phyloP scores from a whole-genome alignment of 306 rosid species.

The Macrotyloma uniflorum region DNA sequence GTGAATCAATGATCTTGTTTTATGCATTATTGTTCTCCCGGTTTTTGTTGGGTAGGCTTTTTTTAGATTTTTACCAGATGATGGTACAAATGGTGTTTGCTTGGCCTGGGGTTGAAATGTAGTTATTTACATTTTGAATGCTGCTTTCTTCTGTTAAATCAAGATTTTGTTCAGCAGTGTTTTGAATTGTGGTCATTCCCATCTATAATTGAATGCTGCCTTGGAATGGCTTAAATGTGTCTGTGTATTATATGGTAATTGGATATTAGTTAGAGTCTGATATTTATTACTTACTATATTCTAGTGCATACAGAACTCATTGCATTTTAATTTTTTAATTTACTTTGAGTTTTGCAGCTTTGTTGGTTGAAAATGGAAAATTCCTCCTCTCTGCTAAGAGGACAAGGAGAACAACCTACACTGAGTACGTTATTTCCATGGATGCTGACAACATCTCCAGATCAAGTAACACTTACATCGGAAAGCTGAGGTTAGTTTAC shows the following conservation, averaged over 20 bases:
- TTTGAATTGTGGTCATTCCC: background rate
- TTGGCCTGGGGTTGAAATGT: background rate
- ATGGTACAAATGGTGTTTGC: background rate
- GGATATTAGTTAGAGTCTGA: background rate
- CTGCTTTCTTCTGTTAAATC: background rate
- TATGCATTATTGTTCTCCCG: background rate
- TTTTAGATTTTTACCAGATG: background rate
- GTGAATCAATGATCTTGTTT: background rate
- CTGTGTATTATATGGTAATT: background rate
- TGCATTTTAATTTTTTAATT: background rate
- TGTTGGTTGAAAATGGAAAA: conserved; percentile 88
- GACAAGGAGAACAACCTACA: conserved; percentile 83
- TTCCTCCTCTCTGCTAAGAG: conserved; percentile 94
- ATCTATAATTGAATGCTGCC: background rate
- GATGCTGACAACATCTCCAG: conserved; percentile 84
- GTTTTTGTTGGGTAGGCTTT: background rate
- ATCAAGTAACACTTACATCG: conserved; percentile 89
- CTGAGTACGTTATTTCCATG: conserved; percentile 94
- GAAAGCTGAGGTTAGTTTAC: conserved; percentile 71
- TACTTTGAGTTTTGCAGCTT: conserved; percentile 52
- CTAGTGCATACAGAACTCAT: background rate
- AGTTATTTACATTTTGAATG: background rate
- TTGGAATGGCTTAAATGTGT: background rate
- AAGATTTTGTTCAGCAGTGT: background rate
- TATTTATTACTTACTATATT: background rate